A percentile compares a stretch with the other conserved stretches of the same genome.
Conservation (phyloP, 495 filamentous ascomycete genomes). For the Bathelium albidoporum region DNA sequence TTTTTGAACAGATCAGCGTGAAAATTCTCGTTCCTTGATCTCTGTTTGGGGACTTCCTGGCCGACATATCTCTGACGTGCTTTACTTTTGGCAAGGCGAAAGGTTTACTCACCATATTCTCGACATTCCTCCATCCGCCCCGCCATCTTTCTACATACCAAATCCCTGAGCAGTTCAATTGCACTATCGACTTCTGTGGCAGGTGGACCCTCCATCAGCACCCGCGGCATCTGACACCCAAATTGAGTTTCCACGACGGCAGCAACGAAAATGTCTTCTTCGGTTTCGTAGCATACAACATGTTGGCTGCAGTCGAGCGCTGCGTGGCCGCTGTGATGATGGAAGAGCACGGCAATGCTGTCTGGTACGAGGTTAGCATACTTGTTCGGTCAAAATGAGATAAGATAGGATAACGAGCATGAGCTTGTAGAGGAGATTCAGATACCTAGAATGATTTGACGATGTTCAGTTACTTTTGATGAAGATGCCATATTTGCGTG, state of each 20-base stretch:
- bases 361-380: not conserved
- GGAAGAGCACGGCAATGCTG: not conserved
- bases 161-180: not conserved
- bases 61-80: too few relatives aligned
- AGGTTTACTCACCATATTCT: not conserved
- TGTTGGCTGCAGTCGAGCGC: not conserved
- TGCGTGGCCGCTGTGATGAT: not conserved
- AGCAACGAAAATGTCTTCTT: not conserved
- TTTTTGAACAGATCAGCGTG: too few relatives aligned
- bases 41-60: too few relatives aligned
- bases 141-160: not conserved
- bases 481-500: not conserved
- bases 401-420: not conserved
- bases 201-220: not conserved
- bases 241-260: not conserved
- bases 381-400: not conserved
- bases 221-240: not conserved
- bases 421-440: too few relatives aligned
- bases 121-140: not conserved
- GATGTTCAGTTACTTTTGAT: not conserved
- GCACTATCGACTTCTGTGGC: not conserved
- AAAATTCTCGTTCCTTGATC: too few relatives aligned
- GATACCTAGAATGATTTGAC: conserved; percentile 1
- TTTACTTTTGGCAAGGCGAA: not conserved
- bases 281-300: not conserved